Evolutionary conservation across 129 eudicot species (phyloP), one percentile per base, ranked within the genome.

Genomic region (Lonicera japonica): DNA sequence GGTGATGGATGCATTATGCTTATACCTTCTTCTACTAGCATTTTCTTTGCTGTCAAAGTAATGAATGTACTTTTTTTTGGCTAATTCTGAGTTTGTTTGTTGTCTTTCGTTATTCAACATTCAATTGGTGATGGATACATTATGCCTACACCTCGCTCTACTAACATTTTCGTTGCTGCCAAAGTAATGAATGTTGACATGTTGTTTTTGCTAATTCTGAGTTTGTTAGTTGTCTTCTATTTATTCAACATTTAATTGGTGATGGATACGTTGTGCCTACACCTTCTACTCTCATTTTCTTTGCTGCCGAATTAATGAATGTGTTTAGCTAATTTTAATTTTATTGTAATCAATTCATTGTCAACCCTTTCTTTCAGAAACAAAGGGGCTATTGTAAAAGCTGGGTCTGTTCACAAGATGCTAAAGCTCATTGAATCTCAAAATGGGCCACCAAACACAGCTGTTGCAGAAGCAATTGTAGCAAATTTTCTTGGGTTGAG

Each of bases 391-490:
- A 87, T 91, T 62, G 98, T 87, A 23, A 81, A 87, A 83, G 94
- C 96, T 54, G 98, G 98, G 29, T 83, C 88, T 43, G 76, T 91
- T 57, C 95, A 91, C 61, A 91, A 84, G 81, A 91, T 91, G 94
- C 81, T 91, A 5, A 86, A 84, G 79, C 78, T 87, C 29, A 43
- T 78, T 8, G 68, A 79, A 21, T 62, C 87, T 21, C 75, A 78
- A 1, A 66, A 69, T 14, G 84, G 56, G 50, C 48, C 23, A 1
- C 70, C 68, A 0, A 50, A 80, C 22, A 34, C 54, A 2, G 72
- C 78, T 61, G 13, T 79, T 41, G 76, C 86, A 0, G 92, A 84
- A 51, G 90, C 98, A 11, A 69, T 84, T 7, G 86, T 87, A 0
- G 98, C 98, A 0, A 91, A 91, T 67, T 91, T 87, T 68, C 94